These are phyloP conservation scores for Herpetomonas samuelpessoai DNA, from an alignment of 208 protist species.

Conservation along the genomic window DNA sequence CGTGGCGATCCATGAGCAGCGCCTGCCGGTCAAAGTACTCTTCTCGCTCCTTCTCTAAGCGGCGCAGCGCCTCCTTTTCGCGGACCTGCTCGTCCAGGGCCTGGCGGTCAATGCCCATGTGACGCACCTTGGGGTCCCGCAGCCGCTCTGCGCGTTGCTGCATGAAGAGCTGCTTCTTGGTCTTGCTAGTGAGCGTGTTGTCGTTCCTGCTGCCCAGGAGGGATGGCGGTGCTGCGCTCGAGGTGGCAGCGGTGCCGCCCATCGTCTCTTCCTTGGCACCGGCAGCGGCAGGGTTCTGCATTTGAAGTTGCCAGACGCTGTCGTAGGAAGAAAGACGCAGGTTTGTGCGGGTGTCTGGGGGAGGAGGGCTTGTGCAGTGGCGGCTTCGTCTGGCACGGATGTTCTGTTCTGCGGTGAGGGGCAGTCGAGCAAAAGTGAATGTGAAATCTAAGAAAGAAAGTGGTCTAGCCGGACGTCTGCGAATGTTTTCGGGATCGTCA, in stretches of 20 bases:
- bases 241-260: conserved; percentile 7
- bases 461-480: too few relatives aligned
- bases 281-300: too few relatives aligned
- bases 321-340: too few relatives aligned
- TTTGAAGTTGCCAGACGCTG: too few relatives aligned
- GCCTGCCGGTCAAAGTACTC: conserved; percentile 86
- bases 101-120: conserved; percentile 91
- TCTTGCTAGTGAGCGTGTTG: conserved; percentile 14
- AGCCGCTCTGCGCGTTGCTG: conserved; percentile 87
- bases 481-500: too few relatives aligned
- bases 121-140: conserved; percentile 87
- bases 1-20: conserved; percentile 89
- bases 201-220: neutral
- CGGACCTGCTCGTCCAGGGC: conserved; percentile 90
- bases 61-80: conserved; percentile 82
- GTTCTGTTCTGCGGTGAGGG: too few relatives aligned
- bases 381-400: too few relatives aligned
- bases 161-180: conserved; percentile 87
- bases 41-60: conserved; percentile 83
- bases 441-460: too few relatives aligned
- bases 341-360: too few relatives aligned
- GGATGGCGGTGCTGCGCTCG: neutral
- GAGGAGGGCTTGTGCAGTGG: too few relatives aligned
- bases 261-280: too few relatives aligned
- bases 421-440: too few relatives aligned